phyloP scores from a whole-genome alignment of 75 land plant genomes.

The Cupressus sempervirens region DNA sequence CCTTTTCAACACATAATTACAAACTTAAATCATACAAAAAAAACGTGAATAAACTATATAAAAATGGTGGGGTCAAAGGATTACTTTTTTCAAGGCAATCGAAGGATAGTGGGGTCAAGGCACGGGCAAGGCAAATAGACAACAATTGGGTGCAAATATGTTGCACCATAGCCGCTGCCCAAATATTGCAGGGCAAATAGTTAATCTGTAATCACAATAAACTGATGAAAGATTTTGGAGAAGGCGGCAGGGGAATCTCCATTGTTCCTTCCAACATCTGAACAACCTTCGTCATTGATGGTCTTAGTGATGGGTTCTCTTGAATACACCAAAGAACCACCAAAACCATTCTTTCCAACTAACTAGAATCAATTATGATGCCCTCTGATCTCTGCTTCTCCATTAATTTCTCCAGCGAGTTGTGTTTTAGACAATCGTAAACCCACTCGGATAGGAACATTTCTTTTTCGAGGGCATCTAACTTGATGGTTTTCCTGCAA shows the following conservation, averaged over 20 bases:
- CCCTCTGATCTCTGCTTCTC: slow-evolving; percentile 2
- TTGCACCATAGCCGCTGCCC: too few species aligned
- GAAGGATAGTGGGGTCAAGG: too few species aligned
- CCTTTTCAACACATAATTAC: too few species aligned
- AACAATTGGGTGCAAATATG: too few species aligned
- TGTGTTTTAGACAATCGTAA: slow-evolving; percentile 12
- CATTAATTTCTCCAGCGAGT: slow-evolving; percentile 8
- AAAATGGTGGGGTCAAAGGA: too few species aligned
- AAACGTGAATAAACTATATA: too few species aligned
- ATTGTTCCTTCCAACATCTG: slow-evolving; percentile 34
- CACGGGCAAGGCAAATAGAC: too few species aligned
- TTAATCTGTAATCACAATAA: background rate
- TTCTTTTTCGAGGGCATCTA: slow-evolving; percentile 8
- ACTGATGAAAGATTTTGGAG: background rate
- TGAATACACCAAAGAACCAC: slow-evolving; percentile 36
- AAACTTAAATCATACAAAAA: too few species aligned
- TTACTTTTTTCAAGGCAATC: too few species aligned
- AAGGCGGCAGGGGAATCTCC: slow-evolving; percentile 15
- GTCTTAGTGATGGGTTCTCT: slow-evolving; percentile 26
- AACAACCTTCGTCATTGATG: slow-evolving; percentile 25
- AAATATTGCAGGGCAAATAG: too few species aligned
- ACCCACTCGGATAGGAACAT: slow-evolving; percentile 18
- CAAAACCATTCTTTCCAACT: slow-evolving; percentile 22
- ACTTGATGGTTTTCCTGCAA: slow-evolving; percentile 19
- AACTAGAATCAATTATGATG: background rate